Percentiles rank a stretch among this genome's conserved stretches.
Conservation (phyloP, 495 filamentous ascomycete genomes). For the Saxophila tyrrhenica region DNA sequence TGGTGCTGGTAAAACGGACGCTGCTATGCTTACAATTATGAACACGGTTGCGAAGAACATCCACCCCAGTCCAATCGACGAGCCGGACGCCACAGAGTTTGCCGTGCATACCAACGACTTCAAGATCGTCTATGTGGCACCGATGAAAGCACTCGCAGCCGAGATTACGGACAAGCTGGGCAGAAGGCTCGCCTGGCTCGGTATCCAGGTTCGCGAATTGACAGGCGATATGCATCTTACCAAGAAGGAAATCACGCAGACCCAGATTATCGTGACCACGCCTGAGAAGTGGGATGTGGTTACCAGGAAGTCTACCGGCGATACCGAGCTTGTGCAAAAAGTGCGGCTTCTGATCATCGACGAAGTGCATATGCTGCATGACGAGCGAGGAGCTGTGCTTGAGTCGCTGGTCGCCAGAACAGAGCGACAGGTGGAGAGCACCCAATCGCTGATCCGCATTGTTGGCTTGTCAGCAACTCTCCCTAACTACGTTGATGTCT, state of each 20-base stretch:
- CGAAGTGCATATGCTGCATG: slow-evolving; percentile 98
- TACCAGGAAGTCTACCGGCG: slow-evolving; percentile 89
- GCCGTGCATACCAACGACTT: slow-evolving; percentile 73
- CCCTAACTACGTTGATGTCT: slow-evolving; percentile 92
- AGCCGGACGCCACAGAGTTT: slow-evolving; percentile 65
- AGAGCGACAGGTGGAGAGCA: slow-evolving; percentile 92
- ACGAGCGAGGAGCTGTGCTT: slow-evolving; percentile 89
- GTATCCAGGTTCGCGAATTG: slow-evolving; percentile 76
- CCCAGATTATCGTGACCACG: slow-evolving; percentile 96
- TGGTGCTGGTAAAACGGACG: slow-evolving; percentile 97
- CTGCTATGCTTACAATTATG: slow-evolving; percentile 90
- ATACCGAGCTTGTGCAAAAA: slow-evolving; percentile 96
- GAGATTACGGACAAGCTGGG: slow-evolving; percentile 93
- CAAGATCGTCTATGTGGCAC: slow-evolving; percentile 96
- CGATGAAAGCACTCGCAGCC: slow-evolving; percentile 94
- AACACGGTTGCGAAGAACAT: slow-evolving; percentile 81
- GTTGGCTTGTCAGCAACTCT: slow-evolving; percentile 90
- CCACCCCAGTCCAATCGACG: slow-evolving; percentile 60
- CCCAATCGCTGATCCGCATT: slow-evolving; percentile 91
- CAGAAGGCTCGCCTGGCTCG: slow-evolving; percentile 88
- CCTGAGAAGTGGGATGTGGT: slow-evolving; percentile 99
- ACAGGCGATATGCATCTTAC: slow-evolving; percentile 98
- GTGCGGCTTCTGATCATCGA: slow-evolving; percentile 94
- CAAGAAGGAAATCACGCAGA: slow-evolving; percentile 87
- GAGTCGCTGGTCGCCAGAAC: slow-evolving; percentile 92